phyloP scores from a whole-genome alignment of 495 filamentous ascomycete species.

The Trichoderma erinaceum region DNA sequence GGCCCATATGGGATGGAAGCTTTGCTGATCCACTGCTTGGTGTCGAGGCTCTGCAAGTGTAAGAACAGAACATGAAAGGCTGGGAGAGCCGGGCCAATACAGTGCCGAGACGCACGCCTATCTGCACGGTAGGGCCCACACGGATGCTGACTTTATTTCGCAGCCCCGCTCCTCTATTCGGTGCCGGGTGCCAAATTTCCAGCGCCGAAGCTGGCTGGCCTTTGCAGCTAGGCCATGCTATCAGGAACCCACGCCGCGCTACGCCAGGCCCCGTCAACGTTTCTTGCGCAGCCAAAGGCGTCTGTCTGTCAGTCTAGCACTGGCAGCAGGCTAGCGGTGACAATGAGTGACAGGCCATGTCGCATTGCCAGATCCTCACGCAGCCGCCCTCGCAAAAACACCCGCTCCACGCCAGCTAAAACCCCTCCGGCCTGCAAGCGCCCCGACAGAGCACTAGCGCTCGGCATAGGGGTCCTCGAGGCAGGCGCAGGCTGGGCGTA shows the following conservation, averaged over 20 bases:
- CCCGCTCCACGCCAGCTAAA: too few relatives aligned
- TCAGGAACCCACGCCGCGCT: background rate
- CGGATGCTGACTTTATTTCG: background rate
- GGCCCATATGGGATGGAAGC: background rate
- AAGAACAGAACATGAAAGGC: background rate
- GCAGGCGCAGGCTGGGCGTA: background rate
- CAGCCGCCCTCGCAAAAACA: too few relatives aligned
- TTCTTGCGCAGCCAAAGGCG: background rate
- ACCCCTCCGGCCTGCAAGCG: conserved; percentile 3
- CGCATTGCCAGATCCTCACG: too few relatives aligned
- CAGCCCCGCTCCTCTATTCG: background rate
- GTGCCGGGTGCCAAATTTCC: conserved; percentile 3
- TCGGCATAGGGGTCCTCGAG: background rate
- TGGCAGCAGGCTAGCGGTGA: too few relatives aligned
- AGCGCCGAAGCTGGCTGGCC: background rate
- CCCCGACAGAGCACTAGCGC: conserved; percentile 11
- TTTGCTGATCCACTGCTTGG: background rate
- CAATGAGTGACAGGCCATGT: too few relatives aligned
- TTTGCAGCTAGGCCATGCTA: background rate
- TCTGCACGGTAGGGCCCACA: background rate
- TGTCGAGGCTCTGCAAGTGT: background rate
- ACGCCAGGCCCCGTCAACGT: conserved; percentile 4
- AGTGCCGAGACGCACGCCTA: background rate
- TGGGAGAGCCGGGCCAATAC: background rate
- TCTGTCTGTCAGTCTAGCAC: background rate